Evolutionary conservation across 2,329 filamentous ascomycete species (phyloP), one percentile per base, ranked within the genome.

Genomic region (Aspergillus ibericus): DNA sequence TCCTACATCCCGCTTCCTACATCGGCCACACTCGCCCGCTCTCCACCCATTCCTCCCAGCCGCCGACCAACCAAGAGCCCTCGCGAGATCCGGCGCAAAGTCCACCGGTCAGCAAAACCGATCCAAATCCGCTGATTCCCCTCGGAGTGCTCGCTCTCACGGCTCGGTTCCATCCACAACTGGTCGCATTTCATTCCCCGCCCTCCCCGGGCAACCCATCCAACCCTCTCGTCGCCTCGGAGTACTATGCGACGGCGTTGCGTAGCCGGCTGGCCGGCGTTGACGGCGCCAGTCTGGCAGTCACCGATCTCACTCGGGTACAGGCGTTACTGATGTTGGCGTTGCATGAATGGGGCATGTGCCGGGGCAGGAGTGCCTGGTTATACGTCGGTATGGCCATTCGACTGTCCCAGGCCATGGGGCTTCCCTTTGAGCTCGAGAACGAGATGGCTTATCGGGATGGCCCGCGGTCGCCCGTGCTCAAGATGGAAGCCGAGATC

Each of bases 321-420:
- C 83, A 86, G 65, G 80, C 82, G 4, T 72, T 81, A 20, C 70
- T 85, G 29, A 84, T 86, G 82, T 74, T 86, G 4, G 80, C 79
- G 3, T 72, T 84, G 50, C 82, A 85, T 61, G 83, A 85, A 63
- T 85, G 83, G 82, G 80, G 82, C 29, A 83, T 81, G 75, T 80
- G 79, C 58, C 77, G 81, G 50, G 82, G 83, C 13, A 75, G 75
- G 36, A 81, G 78, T 55, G 82, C 82, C 6, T 85, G 82, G 79
- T 62, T 78, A 15, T 81, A 81, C 56, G 75, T 81, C 38, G 78
- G 78, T 5, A 76, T 82, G 63, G 78, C 75, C 4, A 75, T 80
- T 20, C 71, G 79, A 16, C 68, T 80, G 22, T 74, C 78, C 2
- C 79, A 81, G 56, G 74, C 76, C 13, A 76, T 80, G 69, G 78